Percentiles rank a stretch among this genome's conserved stretches.
phyloP scores from a whole-genome alignment of 2,329 filamentous ascomycete species.

The Diaporthe ilicicola region DNA sequence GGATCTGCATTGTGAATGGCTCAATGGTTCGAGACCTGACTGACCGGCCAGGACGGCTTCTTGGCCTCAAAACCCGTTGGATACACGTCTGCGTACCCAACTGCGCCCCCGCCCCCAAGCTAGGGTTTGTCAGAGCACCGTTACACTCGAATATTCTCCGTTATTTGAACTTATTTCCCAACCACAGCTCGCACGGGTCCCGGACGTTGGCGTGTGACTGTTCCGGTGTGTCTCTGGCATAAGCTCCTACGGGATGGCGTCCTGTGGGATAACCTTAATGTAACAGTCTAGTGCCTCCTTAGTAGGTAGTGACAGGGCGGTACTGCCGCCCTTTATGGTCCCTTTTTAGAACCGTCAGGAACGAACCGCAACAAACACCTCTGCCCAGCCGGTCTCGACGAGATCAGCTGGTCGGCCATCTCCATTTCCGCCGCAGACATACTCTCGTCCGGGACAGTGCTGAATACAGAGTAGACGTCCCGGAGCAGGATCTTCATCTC shows the following conservation, averaged over 20 bases:
- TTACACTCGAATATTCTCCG: neutral
- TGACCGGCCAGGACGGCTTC: neutral
- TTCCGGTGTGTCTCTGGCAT: neutral
- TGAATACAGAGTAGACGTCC: constrained; percentile 68
- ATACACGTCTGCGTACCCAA: neutral
- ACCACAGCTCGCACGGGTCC: no score
- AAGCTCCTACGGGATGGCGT: neutral
- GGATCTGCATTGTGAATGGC: neutral
- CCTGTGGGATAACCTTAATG: neutral
- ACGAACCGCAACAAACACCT: constrained; percentile 64
- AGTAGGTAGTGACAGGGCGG: no score
- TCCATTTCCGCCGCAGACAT: constrained; percentile 67
- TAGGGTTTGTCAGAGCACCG: neutral
- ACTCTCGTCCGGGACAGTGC: constrained; percentile 60
- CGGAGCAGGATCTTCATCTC: constrained; percentile 74
- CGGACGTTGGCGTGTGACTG: neutral
- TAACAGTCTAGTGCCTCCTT: no score
- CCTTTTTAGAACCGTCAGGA: constrained; percentile 35
- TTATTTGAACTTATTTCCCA: neutral
- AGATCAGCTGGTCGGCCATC: constrained; percentile 74
- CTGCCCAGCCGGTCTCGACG: constrained; percentile 67
- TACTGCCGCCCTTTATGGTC: neutral
- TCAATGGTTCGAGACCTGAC: neutral
- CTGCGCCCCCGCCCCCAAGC: neutral
- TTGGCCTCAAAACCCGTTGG: constrained; percentile 2